Percentiles rank a stretch among this genome's conserved stretches.
Evolutionary conservation across 768 basidiomycete genomes (phyloP).

Genomic region (Termitomyces titanicus): DNA sequence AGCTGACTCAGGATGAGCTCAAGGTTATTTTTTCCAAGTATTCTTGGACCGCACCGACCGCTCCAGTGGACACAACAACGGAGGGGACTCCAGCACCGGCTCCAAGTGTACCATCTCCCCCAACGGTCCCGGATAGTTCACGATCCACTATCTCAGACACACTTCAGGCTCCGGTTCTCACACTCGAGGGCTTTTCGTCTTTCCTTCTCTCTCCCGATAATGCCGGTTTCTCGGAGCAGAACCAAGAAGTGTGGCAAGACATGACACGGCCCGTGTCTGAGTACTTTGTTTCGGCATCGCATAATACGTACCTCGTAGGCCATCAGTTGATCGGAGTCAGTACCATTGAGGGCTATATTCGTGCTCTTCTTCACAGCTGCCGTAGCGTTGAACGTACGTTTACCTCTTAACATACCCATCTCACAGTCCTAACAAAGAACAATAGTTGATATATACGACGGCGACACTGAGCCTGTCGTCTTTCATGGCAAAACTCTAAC

Average conservation of each 20-base stretch:
- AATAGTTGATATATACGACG: constrained; percentile 90
- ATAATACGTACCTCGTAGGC: constrained; percentile 90
- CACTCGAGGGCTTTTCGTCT: constrained; percentile 63
- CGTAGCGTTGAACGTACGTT: constrained; percentile 88
- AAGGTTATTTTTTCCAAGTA: constrained; percentile 11
- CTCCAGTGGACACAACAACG: constrained; percentile 7
- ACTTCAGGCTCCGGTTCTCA: constrained; percentile 25
- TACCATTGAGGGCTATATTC: constrained; percentile 90
- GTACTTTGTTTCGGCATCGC: constrained; percentile 86
- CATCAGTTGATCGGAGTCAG: constrained; percentile 85
- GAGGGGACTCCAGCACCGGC: constrained; percentile 12
- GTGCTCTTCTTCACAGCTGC: constrained; percentile 85
- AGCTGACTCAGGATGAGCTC: constrained; percentile 3
- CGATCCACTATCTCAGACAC: neutral
- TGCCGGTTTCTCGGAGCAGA: constrained; percentile 40
- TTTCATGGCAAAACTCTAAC: constrained; percentile 91
- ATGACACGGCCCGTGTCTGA: constrained; percentile 88
- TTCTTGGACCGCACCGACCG: constrained; percentile 1
- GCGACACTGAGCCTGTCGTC: constrained; percentile 78
- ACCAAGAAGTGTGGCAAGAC: constrained; percentile 58
- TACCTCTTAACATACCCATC: neutral
- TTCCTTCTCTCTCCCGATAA: constrained; percentile 86
- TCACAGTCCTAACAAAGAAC: neutral
- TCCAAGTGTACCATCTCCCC: constrained; percentile 1
- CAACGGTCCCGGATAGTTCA: neutral